phyloP scores from a whole-genome alignment of 1,284 basidiomycete species.

The Leucoagaricus sp. region DNA sequence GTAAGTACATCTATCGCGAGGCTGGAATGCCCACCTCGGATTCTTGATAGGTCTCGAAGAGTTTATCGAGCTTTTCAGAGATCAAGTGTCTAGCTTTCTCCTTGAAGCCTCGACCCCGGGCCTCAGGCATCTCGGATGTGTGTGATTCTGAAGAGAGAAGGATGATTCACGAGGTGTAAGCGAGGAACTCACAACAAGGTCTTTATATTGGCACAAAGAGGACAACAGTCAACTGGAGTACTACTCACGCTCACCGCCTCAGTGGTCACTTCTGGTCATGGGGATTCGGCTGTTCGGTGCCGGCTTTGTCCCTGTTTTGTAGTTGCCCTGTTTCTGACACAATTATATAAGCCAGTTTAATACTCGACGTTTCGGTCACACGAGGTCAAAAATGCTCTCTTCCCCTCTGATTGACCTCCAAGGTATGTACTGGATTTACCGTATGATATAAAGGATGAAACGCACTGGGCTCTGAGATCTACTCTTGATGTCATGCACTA shows the following conservation, averaged over 20 bases:
- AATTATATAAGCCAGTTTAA: background rate
- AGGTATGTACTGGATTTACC: conserved; percentile 17
- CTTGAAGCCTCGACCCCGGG: conserved; percentile 19
- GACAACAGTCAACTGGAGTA: too few species aligned
- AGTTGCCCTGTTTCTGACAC: background rate
- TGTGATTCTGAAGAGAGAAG: background rate
- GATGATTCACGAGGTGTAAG: background rate
- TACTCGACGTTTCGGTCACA: background rate
- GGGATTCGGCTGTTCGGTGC: too few species aligned
- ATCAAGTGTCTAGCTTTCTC: conserved; percentile 29
- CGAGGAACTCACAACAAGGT: background rate
- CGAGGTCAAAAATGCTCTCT: conserved; percentile 11
- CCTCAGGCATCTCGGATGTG: conserved; percentile 4
- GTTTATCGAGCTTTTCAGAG: conserved; percentile 28
- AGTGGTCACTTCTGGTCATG: too few species aligned
- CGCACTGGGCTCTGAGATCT: conserved; percentile 85
- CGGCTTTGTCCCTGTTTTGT: background rate
- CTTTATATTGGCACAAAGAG: conserved; percentile 8
- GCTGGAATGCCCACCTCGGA: background rate
- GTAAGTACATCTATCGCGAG: background rate
- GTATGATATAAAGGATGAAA: conserved; percentile 57
- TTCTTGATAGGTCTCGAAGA: conserved; percentile 16
- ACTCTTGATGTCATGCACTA: conserved; percentile 72
- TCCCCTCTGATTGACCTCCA: background rate
- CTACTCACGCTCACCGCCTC: too few species aligned